Percentiles rank a stretch among this genome's conserved stretches.
Evolutionary conservation across 768 basidiomycete genomes (phyloP).

Genomic region (Collybiopsis confluens): DNA sequence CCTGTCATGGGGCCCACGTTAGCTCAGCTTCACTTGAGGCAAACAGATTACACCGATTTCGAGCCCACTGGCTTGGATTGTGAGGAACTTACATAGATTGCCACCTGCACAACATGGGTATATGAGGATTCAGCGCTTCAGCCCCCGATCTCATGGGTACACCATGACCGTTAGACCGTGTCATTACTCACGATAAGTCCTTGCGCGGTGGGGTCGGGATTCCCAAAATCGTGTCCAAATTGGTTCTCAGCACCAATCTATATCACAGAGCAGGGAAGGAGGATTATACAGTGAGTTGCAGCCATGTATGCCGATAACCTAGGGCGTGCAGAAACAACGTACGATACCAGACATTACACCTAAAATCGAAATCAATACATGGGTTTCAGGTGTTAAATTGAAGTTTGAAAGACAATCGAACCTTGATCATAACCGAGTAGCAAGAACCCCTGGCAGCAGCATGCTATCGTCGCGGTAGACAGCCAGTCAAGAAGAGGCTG

Average conservation of each 20-base stretch:
- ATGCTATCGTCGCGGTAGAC: conserved; percentile 19
- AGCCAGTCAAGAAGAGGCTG: no score
- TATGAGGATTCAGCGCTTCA: not conserved
- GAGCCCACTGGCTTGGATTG: no score
- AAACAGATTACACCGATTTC: no score
- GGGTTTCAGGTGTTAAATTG: not conserved
- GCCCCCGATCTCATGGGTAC: not conserved
- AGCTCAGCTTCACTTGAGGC: no score
- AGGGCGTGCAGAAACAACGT: no score
- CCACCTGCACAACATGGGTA: conserved; percentile 16
- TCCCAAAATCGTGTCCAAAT: conserved; percentile 32
- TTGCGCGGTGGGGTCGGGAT: conserved; percentile 32
- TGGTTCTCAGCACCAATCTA: conserved; percentile 39
- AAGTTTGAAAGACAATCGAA: not conserved
- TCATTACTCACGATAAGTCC: conserved; percentile 34
- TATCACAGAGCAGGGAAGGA: not conserved
- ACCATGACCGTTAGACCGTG: not conserved
- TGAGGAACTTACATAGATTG: conserved; percentile 27
- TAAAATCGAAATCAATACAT: not conserved
- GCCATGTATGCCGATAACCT: no score
- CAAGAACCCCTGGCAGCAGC: conserved; percentile 36
- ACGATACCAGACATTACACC: conserved; percentile 39
- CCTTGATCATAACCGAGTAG: conserved; percentile 33
- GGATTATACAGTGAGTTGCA: no score
- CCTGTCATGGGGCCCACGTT: conserved; percentile 19